These are phyloP conservation scores for Phaeodactylum tricornutum DNA, from an alignment of 108 stramenopile genomes.

Conservation along the genomic window DNA sequence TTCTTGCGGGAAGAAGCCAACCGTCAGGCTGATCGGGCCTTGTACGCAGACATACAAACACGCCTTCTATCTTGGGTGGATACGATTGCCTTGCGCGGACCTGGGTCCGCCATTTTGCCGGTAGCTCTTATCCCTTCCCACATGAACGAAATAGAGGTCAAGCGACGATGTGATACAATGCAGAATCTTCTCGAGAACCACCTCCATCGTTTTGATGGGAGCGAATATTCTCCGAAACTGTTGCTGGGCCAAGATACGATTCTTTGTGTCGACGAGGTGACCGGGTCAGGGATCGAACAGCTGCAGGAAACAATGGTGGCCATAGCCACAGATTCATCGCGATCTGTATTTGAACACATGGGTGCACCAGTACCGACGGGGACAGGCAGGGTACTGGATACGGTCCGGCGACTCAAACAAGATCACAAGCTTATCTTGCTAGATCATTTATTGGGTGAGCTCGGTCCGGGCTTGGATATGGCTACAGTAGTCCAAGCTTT, in stretches of 20 bases:
- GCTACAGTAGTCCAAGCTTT: conserved; percentile 25
- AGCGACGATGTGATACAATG: conserved; percentile 38
- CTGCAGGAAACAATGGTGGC: conserved; percentile 30
- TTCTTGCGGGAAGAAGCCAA: conserved; percentile 35
- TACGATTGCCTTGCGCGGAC: conserved; percentile 42
- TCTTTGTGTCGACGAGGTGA: conserved; percentile 18
- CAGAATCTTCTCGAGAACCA: conserved; percentile 38
- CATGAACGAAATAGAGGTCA: conserved; percentile 30
- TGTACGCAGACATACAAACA: conserved; percentile 60
- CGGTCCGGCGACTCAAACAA: conserved; percentile 23
- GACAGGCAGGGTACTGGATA: conserved; percentile 23
- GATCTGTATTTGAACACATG: conserved; percentile 34
- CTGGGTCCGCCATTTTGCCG: conserved; percentile 59
- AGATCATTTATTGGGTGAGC: conserved; percentile 31
- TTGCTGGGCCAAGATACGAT: conserved; percentile 22
- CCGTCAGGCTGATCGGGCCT: conserved; percentile 35
- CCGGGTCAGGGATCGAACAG: conserved; percentile 22
- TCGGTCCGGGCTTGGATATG: conserved; percentile 7
- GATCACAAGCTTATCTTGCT: conserved; percentile 33
- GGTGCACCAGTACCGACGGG: conserved; percentile 26
- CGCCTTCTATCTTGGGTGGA: conserved; percentile 72
- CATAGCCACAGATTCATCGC: conserved; percentile 25
- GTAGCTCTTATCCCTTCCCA: conserved; percentile 37
- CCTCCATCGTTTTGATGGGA: conserved; percentile 10
- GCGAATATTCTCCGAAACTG: conserved; percentile 14